Evolutionary conservation across 2,329 filamentous ascomycete genomes (phyloP), one percentile per base, ranked within the genome.

Genomic region (Huntiella bhutanensis): DNA sequence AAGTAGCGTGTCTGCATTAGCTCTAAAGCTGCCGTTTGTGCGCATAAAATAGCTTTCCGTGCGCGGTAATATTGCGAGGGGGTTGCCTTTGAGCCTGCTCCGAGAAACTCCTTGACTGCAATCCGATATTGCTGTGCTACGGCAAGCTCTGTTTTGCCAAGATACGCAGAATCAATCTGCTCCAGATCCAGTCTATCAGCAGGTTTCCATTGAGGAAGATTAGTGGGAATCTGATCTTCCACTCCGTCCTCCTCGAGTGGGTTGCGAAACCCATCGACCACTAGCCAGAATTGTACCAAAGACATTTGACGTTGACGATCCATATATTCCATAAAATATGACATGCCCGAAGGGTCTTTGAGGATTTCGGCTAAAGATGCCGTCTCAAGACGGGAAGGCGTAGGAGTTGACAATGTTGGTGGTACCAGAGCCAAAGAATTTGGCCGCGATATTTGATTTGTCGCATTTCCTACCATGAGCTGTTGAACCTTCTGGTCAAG

Each of bases 311-410:
- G 71, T 58, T 87, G 82, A 37, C 91, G 78, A 59, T 98, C 91
- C 91, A 98, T 98, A 57, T 86, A 96, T 59, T 98, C 91, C 91
- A 98, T 98, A 64, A 98, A 96, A 59, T 94, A 98, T 2, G 91
- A 96, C 6, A 98, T 68, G 0, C 85, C 88, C 1, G 88, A 82
- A 2, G 91, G 75, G 60, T 92, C 86, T 53, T 87, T 81, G 49
- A 98, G 69, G n/a, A 98, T 70, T 53, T 96, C 86, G 10, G 79
- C 74, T 2, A 96, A 67, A 1, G 82, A 78, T 5, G 80, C 80
- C 54, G 82, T 81, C 52, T 86, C 79, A 35, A 87, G 65, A 39
- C 70, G 72, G 2, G 81, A 80, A n/a, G 71, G 63, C 11, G 60
- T 59, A 2, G 59, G 57, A 5, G 57, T 55, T 44, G 60, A 55